Evolutionary conservation across 2,329 filamentous ascomycete genomes (phyloP).

Genomic region (Trichophyton benhamiae): DNA sequence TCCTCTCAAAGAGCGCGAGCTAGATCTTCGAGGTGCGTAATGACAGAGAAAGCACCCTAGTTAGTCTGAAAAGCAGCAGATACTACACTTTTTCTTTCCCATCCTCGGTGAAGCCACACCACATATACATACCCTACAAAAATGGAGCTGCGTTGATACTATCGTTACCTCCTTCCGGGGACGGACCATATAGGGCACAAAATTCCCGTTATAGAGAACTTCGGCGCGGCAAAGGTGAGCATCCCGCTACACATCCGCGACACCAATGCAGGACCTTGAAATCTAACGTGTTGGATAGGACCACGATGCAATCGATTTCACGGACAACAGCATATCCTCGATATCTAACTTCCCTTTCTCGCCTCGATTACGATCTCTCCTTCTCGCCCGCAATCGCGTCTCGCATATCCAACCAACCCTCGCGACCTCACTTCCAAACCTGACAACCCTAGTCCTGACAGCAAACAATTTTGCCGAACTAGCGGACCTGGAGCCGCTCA

Average conservation of each 20-base stretch:
- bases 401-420: constrained; percentile 66
- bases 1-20: constrained; percentile 94
- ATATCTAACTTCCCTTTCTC: constrained; percentile 88
- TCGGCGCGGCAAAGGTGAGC: constrained; percentile 84
- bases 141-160: constrained; percentile 73
- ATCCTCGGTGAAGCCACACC: neutral
- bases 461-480: constrained; percentile 74
- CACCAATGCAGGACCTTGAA: neutral
- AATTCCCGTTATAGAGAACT: constrained; percentile 93
- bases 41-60: constrained; percentile 10
- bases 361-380: constrained; percentile 72
- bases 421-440: constrained; percentile 63
- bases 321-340: constrained; percentile 88
- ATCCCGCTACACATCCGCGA: neutral
- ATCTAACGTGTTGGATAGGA: constrained; percentile 44
- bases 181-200: constrained; percentile 68
- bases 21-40: constrained; percentile 95
- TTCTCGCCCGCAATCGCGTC: constrained; percentile 82
- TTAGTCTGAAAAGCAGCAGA: constrained; percentile 72
- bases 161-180: constrained; percentile 36
- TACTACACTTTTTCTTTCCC: constrained; percentile 59
- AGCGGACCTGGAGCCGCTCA: constrained; percentile 73
- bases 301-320: constrained; percentile 94
- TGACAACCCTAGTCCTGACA: constrained; percentile 70
- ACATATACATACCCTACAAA: constrained; percentile 18